Percentiles rank a stretch among this genome's conserved stretches.
Evolutionary conservation across 2,329 filamentous ascomycete species (phyloP).

Genomic region (Botryosphaeria dothidea): DNA sequence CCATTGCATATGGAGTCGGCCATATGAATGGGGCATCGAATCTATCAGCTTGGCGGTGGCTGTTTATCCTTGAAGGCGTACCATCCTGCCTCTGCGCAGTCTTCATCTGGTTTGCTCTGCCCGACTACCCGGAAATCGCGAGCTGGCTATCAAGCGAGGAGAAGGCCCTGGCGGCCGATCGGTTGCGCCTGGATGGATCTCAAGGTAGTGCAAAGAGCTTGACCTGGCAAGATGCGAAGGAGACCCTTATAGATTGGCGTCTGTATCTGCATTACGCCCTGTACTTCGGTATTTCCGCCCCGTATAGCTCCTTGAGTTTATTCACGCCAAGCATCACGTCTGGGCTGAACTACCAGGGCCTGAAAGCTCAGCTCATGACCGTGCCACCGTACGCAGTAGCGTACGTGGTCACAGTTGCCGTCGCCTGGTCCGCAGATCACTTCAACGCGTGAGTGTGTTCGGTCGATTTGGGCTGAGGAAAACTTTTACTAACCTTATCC

Average conservation of each 20-base stretch:
- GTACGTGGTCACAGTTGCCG: constrained; percentile 50
- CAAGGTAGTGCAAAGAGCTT: constrained; percentile 43
- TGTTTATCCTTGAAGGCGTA: constrained; percentile 49
- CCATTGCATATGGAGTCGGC: constrained; percentile 55
- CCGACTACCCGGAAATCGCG: constrained; percentile 52
- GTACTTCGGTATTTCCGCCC: constrained; percentile 28
- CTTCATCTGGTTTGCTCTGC: constrained; percentile 48
- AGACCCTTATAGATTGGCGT: constrained; percentile 51
- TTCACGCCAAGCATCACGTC: constrained; percentile 67
- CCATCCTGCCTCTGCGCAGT: constrained; percentile 40
- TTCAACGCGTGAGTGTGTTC: constrained; percentile 49
- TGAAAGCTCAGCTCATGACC: constrained; percentile 66
- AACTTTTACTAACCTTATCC: neutral
- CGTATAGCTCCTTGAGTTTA: constrained; percentile 47
- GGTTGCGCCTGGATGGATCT: constrained; percentile 46
- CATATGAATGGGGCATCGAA: constrained; percentile 40
- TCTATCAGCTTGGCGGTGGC: constrained; percentile 36
- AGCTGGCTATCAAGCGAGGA: constrained; percentile 49
- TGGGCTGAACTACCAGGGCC: constrained; percentile 55
- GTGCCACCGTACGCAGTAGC: constrained; percentile 66
- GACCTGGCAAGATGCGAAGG: constrained; percentile 51
- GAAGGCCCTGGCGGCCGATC: constrained; percentile 41
- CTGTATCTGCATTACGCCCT: constrained; percentile 53
- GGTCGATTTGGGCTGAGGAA: neutral
- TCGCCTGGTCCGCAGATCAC: constrained; percentile 60